Evolutionary conservation across 345 rosid species (phyloP).

Genomic region (Pistacia atlantica): DNA sequence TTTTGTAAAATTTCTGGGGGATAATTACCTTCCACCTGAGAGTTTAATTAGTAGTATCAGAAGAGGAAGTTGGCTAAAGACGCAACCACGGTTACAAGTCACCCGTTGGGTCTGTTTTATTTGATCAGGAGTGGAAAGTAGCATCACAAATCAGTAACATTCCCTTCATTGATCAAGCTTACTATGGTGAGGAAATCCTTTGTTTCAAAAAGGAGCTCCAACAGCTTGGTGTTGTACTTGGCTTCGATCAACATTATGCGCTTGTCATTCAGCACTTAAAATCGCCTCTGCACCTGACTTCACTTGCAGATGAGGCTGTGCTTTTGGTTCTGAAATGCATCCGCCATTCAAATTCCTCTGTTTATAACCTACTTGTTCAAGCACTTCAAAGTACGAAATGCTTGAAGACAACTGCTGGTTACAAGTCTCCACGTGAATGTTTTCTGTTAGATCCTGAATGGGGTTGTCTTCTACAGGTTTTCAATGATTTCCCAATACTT

Average conservation of each 20-base stretch:
- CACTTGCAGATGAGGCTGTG: slow-evolving; percentile 44
- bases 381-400: slow-evolving; percentile 33
- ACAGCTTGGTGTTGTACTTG: slow-evolving; percentile 59
- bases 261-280: slow-evolving; percentile 44
- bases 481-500: slow-evolving; percentile 44
- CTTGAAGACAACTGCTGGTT: slow-evolving; percentile 54
- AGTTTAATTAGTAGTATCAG: slow-evolving; percentile 45
- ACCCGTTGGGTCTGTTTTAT: slow-evolving; percentile 59
- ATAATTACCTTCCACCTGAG: slow-evolving; percentile 37
- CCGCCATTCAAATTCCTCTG: neutral
- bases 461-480: slow-evolving; percentile 55
- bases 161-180: slow-evolving; percentile 47
- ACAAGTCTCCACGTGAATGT: slow-evolving; percentile 47
- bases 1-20: slow-evolving; percentile 54
- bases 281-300: slow-evolving; percentile 14
- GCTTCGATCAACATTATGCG: slow-evolving; percentile 31
- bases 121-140: slow-evolving; percentile 46
- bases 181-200: slow-evolving; percentile 43
- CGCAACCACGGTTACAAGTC: slow-evolving; percentile 42
- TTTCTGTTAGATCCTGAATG: slow-evolving; percentile 55
- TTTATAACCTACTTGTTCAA: slow-evolving; percentile 13
- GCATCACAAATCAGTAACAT: slow-evolving; percentile 53
- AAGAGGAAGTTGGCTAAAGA: slow-evolving; percentile 50
- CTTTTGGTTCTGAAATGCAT: slow-evolving; percentile 49
- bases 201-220: slow-evolving; percentile 47